Base-by-base conservation (phyloP, 768 basidiomycete genomes). In the Hygrocybe punicea region DNA sequence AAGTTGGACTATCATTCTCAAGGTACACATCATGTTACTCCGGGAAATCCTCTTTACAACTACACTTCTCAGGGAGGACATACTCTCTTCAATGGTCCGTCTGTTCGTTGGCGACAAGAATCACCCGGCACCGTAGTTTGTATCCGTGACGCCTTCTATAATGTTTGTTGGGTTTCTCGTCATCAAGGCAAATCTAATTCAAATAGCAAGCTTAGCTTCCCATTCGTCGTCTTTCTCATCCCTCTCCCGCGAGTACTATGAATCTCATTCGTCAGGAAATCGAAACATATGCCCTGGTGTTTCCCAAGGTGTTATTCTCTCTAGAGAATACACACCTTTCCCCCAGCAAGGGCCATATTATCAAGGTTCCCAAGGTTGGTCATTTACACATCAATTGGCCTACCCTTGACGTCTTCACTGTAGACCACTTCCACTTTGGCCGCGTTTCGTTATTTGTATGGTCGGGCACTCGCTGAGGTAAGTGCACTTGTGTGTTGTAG, bases 101-200 rank as follows among this genome's bases (percentile, higher is more conserved):
- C 93, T 3, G 72, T 85, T 36, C 83, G 90, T 19, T 89, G 91
- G 86, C 79, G 84, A 56, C 78, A 86, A 60, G 84, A 90, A 67
- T 75, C 76, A 1, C 71, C 81, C 2, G 96, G 96, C 3, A 97
- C 95, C 6, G 85, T 82, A 10, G 87, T 96, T 40, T 85, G 82
- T 62, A 77, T 97, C 44, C 85, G 91, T 19, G 96, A 98, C 69
- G 86, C 91, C 2, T 99, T 97, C 67, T 90, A 88, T 67, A 93
- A 91, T 65, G 93, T 93, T 59, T 44, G 83, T 75, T 16, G 29
- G 39, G 13, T 53, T 39, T 19, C 17, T 55, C 17, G 46, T 29
- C 21, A 51, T 56, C 47, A 46, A 40, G 42, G 54, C 45, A 29
- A 24, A 23, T 44, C 33, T 36, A 45, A 29, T 55, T 63, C 56